These are phyloP conservation scores for Ophiocordyceps camponoti-leonardi DNA, from an alignment of 2,329 filamentous ascomycete genomes.

Conservation along the genomic window DNA sequence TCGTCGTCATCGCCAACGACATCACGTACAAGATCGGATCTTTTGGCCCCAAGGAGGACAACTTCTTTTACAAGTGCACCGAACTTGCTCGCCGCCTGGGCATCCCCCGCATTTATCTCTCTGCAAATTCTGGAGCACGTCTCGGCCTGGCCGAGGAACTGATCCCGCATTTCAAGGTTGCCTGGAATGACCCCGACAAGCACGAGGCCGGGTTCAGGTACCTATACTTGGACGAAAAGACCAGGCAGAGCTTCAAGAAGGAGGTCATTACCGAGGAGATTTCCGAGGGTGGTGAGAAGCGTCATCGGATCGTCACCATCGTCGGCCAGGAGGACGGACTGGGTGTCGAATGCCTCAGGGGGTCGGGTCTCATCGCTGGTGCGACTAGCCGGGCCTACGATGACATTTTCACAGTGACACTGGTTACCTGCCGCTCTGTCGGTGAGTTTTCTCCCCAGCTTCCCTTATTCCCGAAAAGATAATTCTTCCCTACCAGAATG, in stretches of 20 bases:
- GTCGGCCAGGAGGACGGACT: constrained; percentile 89
- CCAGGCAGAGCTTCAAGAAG: constrained; percentile 75
- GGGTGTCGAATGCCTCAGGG: constrained; percentile 91
- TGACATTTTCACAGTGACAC: constrained; percentile 94
- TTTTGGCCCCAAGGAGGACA: constrained; percentile 90
- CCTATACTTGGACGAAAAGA: constrained; percentile 76
- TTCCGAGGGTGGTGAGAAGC: constrained; percentile 70
- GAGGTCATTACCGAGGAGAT: constrained; percentile 64
- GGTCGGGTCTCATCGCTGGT: constrained; percentile 94
- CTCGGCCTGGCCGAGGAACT: constrained; percentile 94
- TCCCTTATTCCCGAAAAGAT: constrained; percentile 2
- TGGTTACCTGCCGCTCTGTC: constrained; percentile 95
- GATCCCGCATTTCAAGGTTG: constrained; percentile 92
- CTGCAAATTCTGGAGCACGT: constrained; percentile 95
- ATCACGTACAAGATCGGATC: constrained; percentile 99
- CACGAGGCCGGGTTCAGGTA: constrained; percentile 92
- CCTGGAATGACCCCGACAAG: constrained; percentile 73
- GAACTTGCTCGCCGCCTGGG: constrained; percentile 87
- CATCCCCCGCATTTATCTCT: constrained; percentile 93
- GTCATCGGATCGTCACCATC: constrained; percentile 87
- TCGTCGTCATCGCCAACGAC: constrained; percentile 95
- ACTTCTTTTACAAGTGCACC: constrained; percentile 98
- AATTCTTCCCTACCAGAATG: constrained; percentile 1
- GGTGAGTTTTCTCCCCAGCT: constrained; percentile 33
- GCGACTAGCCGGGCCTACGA: constrained; percentile 94